Base-by-base conservation (phyloP, 148 eudicot species). In the Silene conica region DNA sequence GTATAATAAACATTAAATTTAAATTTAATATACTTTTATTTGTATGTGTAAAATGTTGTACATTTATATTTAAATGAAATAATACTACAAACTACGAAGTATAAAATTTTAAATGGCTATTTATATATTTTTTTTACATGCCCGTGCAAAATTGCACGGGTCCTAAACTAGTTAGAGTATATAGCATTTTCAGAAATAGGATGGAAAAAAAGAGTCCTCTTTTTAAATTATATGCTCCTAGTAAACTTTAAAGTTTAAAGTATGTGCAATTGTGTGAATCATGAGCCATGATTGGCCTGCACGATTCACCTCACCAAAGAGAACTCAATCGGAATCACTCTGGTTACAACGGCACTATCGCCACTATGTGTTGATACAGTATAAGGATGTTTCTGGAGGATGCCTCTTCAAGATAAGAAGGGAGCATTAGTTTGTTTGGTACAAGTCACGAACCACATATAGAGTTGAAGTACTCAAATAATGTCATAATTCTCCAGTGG, bases 301-400 rank as follows among this genome's bases (percentile, higher is more conserved):
- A 66, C 41, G 14, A 66, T 66, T 21, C 5, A 38, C 48, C 16
- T 38, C 69, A 66, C 23, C 50, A 66, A 18, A 66, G 50, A 34
- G 46, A 18, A 10, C 50, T n/a, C 48, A 38, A 18, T 5, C 41
- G 50, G 12, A 34, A 66, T 41, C 12, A 18, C 22, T 16, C 23
- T n/a, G 50, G 23, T 12, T 5, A 45, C 50, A 67, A 46, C 7
- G 41, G 70, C 50, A 19, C 45, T 11, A 64, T 64, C 7, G 41
- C 54, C 50, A 19, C 45, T 11, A 64, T 64, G 68, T 14, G 68
- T 9, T 34, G 68, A 64, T 41, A 20, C 13, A n/a, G n/a, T 13
- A 28, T 14, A 15, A 64, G 46, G 68, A 25, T 16, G 21, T 34
- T 66, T 66, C 48, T 66, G 46, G 28, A 65, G 69, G 69, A 65